These are phyloP conservation scores for Begonia masoniana DNA, from an alignment of 306 rosid species.

Conservation along the genomic window DNA sequence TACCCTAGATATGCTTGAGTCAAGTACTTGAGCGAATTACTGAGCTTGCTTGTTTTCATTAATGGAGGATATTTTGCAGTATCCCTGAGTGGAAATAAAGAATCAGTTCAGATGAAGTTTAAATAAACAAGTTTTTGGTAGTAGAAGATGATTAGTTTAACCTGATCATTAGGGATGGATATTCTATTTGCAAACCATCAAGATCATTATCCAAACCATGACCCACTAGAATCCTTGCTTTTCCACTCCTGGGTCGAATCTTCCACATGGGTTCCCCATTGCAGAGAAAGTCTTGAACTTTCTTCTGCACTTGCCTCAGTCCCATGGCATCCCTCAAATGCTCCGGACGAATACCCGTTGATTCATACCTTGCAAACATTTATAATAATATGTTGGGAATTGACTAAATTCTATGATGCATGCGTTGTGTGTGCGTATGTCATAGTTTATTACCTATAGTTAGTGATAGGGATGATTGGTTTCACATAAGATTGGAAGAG, in stretches of 20 bases:
- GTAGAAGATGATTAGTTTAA: conserved; percentile 1
- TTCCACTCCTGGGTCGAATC: conserved; percentile 49
- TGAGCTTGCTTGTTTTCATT: conserved; percentile 92
- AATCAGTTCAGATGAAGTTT: background rate
- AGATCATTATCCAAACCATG: conserved; percentile 81
- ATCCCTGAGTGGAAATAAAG: conserved; percentile 36
- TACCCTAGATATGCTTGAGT: conserved; percentile 87
- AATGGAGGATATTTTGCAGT: conserved; percentile 91
- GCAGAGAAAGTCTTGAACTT: conserved; percentile 78
- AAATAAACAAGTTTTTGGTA: background rate
- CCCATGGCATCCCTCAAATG: conserved; percentile 79
- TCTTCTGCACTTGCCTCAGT: conserved; percentile 54
- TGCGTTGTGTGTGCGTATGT: background rate
- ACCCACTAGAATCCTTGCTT: conserved; percentile 78
- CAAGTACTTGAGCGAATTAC: conserved; percentile 87
- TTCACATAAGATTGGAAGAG: conserved; percentile 72
- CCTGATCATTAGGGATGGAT: conserved; percentile 59
- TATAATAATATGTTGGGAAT: too few species aligned
- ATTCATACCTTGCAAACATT: conserved; percentile 44
- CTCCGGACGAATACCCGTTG: conserved; percentile 82
- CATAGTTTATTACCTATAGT: conserved; percentile 35
- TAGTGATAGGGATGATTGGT: conserved; percentile 67
- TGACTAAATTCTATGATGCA: background rate
- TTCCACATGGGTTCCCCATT: conserved; percentile 86
- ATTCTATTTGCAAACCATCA: conserved; percentile 60